These are phyloP conservation scores for Fusarium dimerum DNA, from an alignment of 2,329 filamentous ascomycete genomes.

Conservation along the genomic window DNA sequence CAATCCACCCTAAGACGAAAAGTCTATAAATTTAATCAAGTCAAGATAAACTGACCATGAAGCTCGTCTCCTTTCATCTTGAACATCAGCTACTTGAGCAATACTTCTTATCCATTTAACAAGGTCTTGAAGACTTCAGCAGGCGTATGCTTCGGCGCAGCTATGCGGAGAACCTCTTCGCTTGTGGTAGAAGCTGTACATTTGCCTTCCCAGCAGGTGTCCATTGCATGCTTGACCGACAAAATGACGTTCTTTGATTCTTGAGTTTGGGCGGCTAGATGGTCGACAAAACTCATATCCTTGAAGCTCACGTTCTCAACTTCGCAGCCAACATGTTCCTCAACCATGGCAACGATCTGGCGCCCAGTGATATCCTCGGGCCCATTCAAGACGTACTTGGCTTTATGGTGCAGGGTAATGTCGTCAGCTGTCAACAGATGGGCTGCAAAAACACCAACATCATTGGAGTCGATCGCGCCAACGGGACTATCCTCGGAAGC, in stretches of 20 bases:
- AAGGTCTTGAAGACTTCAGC: constrained; percentile 20
- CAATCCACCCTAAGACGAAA: no score
- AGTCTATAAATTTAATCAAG: no score
- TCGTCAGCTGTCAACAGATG: constrained; percentile 35
- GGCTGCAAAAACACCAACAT: constrained; percentile 39
- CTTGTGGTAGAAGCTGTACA: constrained; percentile 28
- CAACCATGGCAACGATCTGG: constrained; percentile 36
- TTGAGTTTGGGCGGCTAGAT: constrained; percentile 6
- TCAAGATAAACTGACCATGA: no score
- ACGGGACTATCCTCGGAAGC: constrained; percentile 30
- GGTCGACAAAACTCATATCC: constrained; percentile 34
- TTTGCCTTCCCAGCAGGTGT: constrained; percentile 35
- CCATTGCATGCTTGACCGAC: constrained; percentile 27
- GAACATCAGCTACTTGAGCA: no score
- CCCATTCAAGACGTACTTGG: constrained; percentile 41
- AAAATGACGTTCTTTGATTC: constrained; percentile 31
- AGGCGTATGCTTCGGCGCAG: constrained; percentile 30
- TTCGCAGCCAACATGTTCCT: constrained; percentile 31
- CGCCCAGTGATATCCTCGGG: constrained; percentile 40
- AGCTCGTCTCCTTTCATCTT: no score
- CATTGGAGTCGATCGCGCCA: constrained; percentile 33
- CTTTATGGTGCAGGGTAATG: constrained; percentile 29
- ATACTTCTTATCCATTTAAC: background rate
- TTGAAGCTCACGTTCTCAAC: constrained; percentile 32
- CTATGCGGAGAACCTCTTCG: constrained; percentile 32